Evolutionary conservation across 192 early-diverging fungal genomes (phyloP), one percentile per base, ranked within the genome.

Genomic region (Mortierella antarctica): DNA sequence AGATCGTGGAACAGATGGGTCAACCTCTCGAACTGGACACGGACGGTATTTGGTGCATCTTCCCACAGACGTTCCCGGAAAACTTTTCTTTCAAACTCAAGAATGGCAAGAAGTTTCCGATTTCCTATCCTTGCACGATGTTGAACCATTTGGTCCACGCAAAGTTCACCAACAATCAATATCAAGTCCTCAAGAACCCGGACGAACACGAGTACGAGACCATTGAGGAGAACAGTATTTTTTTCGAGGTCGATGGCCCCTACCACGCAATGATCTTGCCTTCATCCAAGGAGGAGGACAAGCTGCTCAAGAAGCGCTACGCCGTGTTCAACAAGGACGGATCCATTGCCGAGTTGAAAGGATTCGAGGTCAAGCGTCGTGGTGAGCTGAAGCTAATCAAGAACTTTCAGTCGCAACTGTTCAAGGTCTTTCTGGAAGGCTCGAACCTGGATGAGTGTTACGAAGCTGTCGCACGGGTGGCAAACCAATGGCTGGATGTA

Each of bases 351-450:
- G 98, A 99, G 85, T 84, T 99, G 61, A 99, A 99, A 82, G 98
- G 98, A 40, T 99, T 99, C 70, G 98, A 99, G 84, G 91, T 99
- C 62, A 99, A 99, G 83, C 94, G 98, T 23, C 93, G 98, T 66
- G 98, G 98, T 60, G 98, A 99, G 83, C 89, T 99, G 31, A 98
- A 98, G 79, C 86, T 99, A 39, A 96, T 99, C 87, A 99, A 99
- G 82, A 95, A 95, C 70, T 99, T 99, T 83, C 98, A 99, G 84
- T 92, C 91, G 40, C 90, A 93, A 57, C 91, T 99, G 70, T 99
- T 99, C 86, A 91, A 91, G 57, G 93, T 96, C 41, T 99, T 98
- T 73, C 82, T 99, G 65, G 90, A 96, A 59, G 98, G 98, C 11
- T 65, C 67, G 5, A 93, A 94, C 4, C 82, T 98, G 18, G 89